phyloP scores from a whole-genome alignment of 805 yeast species.

The Cyberlindnera maritima region DNA sequence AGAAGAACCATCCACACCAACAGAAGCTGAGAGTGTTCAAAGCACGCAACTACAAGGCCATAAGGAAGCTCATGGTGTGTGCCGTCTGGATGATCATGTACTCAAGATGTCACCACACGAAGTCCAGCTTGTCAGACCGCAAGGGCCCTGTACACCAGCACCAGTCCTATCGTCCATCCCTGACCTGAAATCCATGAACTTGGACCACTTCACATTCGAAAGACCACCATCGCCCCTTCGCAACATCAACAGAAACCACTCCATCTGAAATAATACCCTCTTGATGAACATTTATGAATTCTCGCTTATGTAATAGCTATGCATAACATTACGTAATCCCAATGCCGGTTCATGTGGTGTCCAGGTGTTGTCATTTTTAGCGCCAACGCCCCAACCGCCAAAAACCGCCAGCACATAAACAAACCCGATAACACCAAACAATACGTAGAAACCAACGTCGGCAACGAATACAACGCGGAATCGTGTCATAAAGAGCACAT shows the following conservation, averaged over 20 bases:
- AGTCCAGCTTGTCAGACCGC: too few relatives aligned
- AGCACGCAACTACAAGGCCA: not conserved
- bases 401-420: not conserved
- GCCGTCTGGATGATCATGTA: too few relatives aligned
- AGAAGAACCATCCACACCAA: not conserved
- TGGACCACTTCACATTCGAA: not conserved
- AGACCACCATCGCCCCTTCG: not conserved
- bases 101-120: too few relatives aligned
- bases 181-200: not conserved
- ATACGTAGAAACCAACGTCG: not conserved
- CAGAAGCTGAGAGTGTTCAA: not conserved
- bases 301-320: too few relatives aligned
- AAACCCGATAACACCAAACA: not conserved
- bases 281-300: too few relatives aligned
- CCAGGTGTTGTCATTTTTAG: not conserved
- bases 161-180: not conserved
- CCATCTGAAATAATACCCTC: too few relatives aligned
- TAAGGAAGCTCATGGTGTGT: not conserved
- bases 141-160: too few relatives aligned
- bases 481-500: not conserved
- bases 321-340: not conserved
- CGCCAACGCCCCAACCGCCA: not conserved
- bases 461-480: too few relatives aligned
- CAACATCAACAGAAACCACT: not conserved
- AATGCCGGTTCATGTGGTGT: not conserved